Conservation (phyloP, 371 early-diverging fungal species). For the Haplosporangium sp. region DNA sequence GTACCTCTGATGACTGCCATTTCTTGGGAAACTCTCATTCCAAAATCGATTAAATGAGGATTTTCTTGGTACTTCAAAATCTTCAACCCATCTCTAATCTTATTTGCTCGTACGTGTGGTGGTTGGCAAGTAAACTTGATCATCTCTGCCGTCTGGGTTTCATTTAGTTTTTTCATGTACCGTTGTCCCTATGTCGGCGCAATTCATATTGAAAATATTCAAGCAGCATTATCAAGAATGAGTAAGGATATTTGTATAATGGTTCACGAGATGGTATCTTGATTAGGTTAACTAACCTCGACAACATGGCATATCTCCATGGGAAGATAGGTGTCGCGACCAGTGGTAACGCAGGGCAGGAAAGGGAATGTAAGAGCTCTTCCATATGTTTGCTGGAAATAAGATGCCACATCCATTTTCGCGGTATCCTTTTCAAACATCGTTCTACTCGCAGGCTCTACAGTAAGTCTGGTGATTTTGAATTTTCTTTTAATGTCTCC, state of each 20-base stretch:
- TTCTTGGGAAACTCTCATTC: conserved; percentile 74
- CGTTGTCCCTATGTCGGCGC: conserved; percentile 73
- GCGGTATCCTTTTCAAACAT: conserved; percentile 67
- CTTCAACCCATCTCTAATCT: conserved; percentile 65
- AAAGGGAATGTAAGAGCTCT: conserved; percentile 75
- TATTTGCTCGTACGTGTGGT: conserved; percentile 76
- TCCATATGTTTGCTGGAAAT: conserved; percentile 80
- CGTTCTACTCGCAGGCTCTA: conserved; percentile 71
- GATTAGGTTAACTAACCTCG: conserved; percentile 3
- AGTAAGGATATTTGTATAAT: no score
- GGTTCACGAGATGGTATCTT: no score
- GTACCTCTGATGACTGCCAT: conserved; percentile 58
- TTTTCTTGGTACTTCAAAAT: conserved; percentile 67
- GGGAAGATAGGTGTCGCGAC: conserved; percentile 74
- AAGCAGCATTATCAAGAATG: no score
- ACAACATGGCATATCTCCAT: conserved; percentile 90
- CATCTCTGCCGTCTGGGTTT: conserved; percentile 91
- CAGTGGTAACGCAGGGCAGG: conserved; percentile 87
- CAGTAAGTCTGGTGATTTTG: conserved; percentile 74
- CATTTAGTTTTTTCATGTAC: conserved; percentile 83
- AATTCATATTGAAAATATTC: no score
- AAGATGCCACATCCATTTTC: conserved; percentile 76
- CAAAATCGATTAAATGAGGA: conserved; percentile 70
- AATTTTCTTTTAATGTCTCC: conserved; percentile 72
- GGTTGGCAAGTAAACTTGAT: conserved; percentile 90